Conservation (phyloP, 2,329 filamentous ascomycete genomes). For the Alternaria sp. region DNA sequence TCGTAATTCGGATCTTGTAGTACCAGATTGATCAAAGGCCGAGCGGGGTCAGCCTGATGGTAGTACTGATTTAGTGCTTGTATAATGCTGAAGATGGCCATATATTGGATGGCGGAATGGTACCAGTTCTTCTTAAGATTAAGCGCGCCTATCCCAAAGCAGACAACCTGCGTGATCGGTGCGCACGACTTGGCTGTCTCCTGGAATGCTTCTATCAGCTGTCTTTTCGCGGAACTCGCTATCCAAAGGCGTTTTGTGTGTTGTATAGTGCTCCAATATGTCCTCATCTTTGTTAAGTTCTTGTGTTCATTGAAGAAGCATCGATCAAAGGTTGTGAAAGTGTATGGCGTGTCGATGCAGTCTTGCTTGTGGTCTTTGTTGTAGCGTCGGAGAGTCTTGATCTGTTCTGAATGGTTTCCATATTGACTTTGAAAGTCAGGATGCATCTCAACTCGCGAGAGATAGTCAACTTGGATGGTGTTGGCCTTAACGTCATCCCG, state of each 20-base stretch:
- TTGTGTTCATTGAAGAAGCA: background rate
- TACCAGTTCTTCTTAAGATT: slow-evolving; percentile 1
- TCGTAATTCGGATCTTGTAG: slow-evolving; percentile 26
- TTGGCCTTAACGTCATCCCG: background rate
- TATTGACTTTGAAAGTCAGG: slow-evolving; percentile 6
- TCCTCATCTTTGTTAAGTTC: background rate
- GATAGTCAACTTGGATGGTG: slow-evolving; percentile 1
- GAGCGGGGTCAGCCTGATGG: background rate
- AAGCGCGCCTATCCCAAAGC: slow-evolving; percentile 19
- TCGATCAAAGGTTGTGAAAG: background rate
- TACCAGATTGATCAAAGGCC: slow-evolving; percentile 11
- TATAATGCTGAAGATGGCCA: slow-evolving; percentile 21
- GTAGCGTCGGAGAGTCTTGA: background rate
- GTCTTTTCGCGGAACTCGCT: background rate
- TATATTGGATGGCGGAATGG: slow-evolving; percentile 16
- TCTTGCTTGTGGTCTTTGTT: background rate
- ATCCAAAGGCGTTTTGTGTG: background rate
- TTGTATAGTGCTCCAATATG: background rate
- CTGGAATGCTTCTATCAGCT: background rate
- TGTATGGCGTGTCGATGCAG: background rate
- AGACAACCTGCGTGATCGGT: slow-evolving; percentile 16
- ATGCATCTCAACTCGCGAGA: slow-evolving; percentile 11
- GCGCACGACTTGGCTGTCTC: background rate
- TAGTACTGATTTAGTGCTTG: slow-evolving; percentile 1
- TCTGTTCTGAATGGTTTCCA: background rate